These are phyloP conservation scores for Neoscytalidium dimidiatum DNA, from an alignment of 2,329 filamentous ascomycete genomes.

Conservation along the genomic window DNA sequence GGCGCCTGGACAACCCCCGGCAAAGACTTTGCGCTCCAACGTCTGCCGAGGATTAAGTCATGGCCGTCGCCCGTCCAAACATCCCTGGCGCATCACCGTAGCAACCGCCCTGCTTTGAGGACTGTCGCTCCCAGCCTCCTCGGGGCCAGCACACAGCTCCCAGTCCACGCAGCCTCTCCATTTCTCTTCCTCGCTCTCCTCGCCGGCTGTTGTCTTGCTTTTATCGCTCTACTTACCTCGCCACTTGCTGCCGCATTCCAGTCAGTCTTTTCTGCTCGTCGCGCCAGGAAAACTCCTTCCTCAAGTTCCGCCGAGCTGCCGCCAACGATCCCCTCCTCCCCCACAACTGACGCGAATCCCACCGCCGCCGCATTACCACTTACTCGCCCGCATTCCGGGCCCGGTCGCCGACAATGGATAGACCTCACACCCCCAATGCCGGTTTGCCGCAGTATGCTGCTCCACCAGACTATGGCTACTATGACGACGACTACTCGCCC, in stretches of 20 bases:
- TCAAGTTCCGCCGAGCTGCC: slow-evolving; percentile 10
- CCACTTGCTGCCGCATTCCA: not conserved
- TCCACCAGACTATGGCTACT: slow-evolving; percentile 50
- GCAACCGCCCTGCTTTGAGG: not conserved
- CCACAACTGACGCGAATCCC: not conserved
- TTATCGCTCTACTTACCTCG: not conserved
- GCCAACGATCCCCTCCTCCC: slow-evolving; percentile 14
- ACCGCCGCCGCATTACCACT: not conserved
- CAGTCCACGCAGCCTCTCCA: not conserved
- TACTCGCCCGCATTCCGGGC: slow-evolving; percentile 14
- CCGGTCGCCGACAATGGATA: slow-evolving; percentile 29
- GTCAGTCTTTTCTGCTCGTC: slow-evolving; percentile 1
- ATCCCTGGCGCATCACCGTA: not conserved
- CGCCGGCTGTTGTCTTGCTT: not conserved
- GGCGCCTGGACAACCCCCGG: too few species aligned
- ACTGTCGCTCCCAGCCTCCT: slow-evolving; percentile 7
- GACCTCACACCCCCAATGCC: slow-evolving; percentile 34
- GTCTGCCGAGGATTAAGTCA: too few species aligned
- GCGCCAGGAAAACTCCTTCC: not conserved
- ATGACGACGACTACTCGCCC: slow-evolving; percentile 35
- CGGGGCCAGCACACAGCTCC: not conserved
- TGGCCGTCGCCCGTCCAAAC: too few species aligned
- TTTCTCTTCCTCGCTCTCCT: not conserved
- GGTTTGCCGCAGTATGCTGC: slow-evolving; percentile 38
- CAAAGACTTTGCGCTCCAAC: too few species aligned